Conservation (phyloP, 1,284 basidiomycete genomes). For the Cutaneotrichosporon sp. region DNA sequence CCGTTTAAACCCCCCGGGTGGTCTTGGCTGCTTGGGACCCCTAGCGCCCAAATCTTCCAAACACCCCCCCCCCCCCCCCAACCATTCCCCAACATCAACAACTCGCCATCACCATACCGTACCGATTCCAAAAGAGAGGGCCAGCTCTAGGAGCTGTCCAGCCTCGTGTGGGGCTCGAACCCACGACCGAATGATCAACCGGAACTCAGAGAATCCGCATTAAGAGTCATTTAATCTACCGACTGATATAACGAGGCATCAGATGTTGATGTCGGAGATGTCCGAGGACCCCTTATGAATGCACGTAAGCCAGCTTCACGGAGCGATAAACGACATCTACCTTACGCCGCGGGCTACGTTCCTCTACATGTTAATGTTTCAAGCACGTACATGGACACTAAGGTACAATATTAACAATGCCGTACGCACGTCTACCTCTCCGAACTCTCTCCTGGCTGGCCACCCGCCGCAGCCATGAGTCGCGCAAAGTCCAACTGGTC, state of each 20-base stretch:
- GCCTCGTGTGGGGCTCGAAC: conserved; percentile 11
- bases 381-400: background rate
- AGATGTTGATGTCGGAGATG: background rate
- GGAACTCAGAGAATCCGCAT: background rate
- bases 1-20: too few relatives aligned
- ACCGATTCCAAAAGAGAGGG: background rate
- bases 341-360: too few relatives aligned
- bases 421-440: background rate
- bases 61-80: too few relatives aligned
- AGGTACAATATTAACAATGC: background rate
- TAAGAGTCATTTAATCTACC: conserved; percentile 4
- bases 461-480: conserved; percentile 33
- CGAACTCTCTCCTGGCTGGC: background rate
- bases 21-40: too few relatives aligned
- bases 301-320: too few relatives aligned
- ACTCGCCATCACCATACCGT: background rate
- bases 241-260: conserved; percentile 1
- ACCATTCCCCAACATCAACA: too few relatives aligned
- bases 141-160: background rate
- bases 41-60: too few relatives aligned
- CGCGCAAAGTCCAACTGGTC: conserved; percentile 48
- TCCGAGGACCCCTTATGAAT: background rate
- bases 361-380: background rate
- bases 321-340: too few relatives aligned
- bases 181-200: conserved; percentile 13